Base-by-base conservation (phyloP, 495 filamentous ascomycete genomes). In the Penicillium silybi region DNA sequence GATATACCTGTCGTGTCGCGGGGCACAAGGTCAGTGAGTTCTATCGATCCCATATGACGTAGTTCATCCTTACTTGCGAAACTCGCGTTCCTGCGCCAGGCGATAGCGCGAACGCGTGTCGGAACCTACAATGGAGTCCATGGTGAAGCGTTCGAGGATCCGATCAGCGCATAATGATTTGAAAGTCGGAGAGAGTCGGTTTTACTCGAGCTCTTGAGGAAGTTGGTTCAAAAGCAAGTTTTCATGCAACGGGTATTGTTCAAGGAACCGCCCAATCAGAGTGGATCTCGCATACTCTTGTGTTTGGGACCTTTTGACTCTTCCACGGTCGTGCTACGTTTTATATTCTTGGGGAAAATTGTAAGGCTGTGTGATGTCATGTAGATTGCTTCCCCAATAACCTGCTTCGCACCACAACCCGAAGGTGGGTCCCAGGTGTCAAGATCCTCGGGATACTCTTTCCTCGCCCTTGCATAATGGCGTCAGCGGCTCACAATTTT, bases 1-100 rank as follows among this genome's bases (percentile, higher is more conserved):
- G 0, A 65, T 10, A 42, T 57, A 65, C 39, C 62, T 64, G 46
- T 41, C 4, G 37, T 64, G 46, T 41, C 4, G 37, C 29, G 29
- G 10, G 29, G 29, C 29, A 29, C n/a, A 17, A 17, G 41, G 22
- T n/a, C 5, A 41, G 39, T 13, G 4, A 26, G 34, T 26, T 48
- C 26, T 4, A 32, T 17, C 18, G 8, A 40, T 40, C 19, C 10
- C 9, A 16, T 9, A 32, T 32, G 29, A 32, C 29, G 29, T 32
- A 34, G 15, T 27, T 13, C 16, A 22, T 46, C 5, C 5, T 18
- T 15, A 29, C 18, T 22, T 37, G 44, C 11, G n/a, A 46, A 54
- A 48, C 19, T 54, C 52, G 11, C 52, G 44, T 29, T 54, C 52
- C 17, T 54, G 45, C 6, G 52, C 52, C 16, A 49, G 26, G 4